Percentiles rank a stretch among this genome's conserved stretches.
Evolutionary conservation across 257 asterid genomes (phyloP).

Genomic region (Solanum dulcamara): DNA sequence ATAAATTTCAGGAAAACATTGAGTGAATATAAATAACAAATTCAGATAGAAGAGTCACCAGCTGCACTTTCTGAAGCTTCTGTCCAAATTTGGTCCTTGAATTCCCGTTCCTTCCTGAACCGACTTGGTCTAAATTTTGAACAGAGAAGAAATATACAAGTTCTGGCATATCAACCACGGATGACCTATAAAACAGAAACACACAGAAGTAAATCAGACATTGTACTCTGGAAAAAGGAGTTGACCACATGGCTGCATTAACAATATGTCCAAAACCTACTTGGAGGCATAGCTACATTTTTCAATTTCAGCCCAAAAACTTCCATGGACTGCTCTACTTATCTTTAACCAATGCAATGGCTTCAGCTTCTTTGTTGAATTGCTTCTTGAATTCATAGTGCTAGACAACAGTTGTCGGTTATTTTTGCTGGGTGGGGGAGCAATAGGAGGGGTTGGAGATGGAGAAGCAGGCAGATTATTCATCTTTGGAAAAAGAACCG

Average conservation of each 20-base stretch:
- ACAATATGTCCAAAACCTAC: conserved; percentile 19
- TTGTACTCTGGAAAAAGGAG: background rate
- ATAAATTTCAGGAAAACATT: background rate
- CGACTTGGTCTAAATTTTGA: conserved; percentile 24
- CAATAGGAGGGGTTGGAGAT: conserved; percentile 8
- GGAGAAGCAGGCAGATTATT: background rate
- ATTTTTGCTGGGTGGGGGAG: conserved; percentile 29
- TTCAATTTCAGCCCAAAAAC: conserved; percentile 82
- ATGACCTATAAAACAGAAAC: conserved; percentile 43
- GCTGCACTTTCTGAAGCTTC: conserved; percentile 65
- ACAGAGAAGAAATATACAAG: conserved; percentile 76
- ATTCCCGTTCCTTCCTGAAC: conserved; percentile 23
- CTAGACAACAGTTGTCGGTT: conserved; percentile 30
- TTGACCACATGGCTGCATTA: background rate
- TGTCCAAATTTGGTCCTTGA: conserved; percentile 13
- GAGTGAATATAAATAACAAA: background rate
- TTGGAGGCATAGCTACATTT: conserved; percentile 65
- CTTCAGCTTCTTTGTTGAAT: conserved; percentile 26
- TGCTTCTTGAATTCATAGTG: background rate
- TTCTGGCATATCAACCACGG: conserved; percentile 73
- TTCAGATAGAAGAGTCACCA: conserved; percentile 28
- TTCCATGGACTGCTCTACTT: conserved; percentile 69
- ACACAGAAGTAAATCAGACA: conserved; percentile 1
- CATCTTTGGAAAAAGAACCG: conserved; percentile 32
- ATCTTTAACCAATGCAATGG: conserved; percentile 89